A percentile compares a stretch with the other conserved stretches of the same genome.
phyloP scores from a whole-genome alignment of 2,329 filamentous ascomycete genomes.

The Aureobasidium sp. region DNA sequence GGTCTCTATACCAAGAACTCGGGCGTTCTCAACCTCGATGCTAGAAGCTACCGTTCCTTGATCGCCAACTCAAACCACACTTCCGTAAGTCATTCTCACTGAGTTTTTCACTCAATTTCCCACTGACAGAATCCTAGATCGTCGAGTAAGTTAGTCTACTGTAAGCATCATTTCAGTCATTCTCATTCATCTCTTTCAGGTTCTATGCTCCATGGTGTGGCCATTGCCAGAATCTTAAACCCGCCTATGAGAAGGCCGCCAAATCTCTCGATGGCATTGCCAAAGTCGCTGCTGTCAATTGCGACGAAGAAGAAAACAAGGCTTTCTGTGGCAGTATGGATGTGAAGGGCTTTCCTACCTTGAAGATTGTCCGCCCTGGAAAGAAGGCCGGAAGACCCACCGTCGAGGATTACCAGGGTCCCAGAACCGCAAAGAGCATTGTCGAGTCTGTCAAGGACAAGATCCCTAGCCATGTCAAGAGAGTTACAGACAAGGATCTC shows the following conservation, averaged over 20 bases:
- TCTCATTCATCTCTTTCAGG: slow-evolving; percentile 23
- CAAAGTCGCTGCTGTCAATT: slow-evolving; percentile 91
- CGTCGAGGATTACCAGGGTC: slow-evolving; percentile 86
- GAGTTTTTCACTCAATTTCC: neutral
- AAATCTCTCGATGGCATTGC: slow-evolving; percentile 83
- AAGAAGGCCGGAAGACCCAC: slow-evolving; percentile 73
- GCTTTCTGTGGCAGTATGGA: slow-evolving; percentile 76
- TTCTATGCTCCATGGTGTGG: slow-evolving; percentile 99
- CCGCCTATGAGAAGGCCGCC: slow-evolving; percentile 89
- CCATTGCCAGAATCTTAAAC: slow-evolving; percentile 93
- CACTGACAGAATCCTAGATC: slow-evolving; percentile 24
- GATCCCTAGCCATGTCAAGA: slow-evolving; percentile 87
- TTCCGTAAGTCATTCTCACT: slow-evolving; percentile 53
- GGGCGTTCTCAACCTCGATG: slow-evolving; percentile 74
- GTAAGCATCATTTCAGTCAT: neutral
- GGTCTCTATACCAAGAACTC: slow-evolving; percentile 81
- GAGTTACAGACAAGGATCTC: slow-evolving; percentile 70
- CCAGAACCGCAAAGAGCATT: slow-evolving; percentile 76
- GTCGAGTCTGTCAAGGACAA: slow-evolving; percentile 76
- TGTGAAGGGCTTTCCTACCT: slow-evolving; percentile 86
- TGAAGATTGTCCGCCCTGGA: slow-evolving; percentile 85
- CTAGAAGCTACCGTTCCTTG: slow-evolving; percentile 70
- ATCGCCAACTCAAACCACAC: slow-evolving; percentile 88
- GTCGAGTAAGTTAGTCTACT: slow-evolving; percentile 30
- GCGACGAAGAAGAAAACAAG: slow-evolving; percentile 91